A percentile compares a stretch with the other conserved stretches of the same genome.
Evolutionary conservation across 495 filamentous ascomycete species (phyloP).

Genomic region (Lasiosphaeria ovina): DNA sequence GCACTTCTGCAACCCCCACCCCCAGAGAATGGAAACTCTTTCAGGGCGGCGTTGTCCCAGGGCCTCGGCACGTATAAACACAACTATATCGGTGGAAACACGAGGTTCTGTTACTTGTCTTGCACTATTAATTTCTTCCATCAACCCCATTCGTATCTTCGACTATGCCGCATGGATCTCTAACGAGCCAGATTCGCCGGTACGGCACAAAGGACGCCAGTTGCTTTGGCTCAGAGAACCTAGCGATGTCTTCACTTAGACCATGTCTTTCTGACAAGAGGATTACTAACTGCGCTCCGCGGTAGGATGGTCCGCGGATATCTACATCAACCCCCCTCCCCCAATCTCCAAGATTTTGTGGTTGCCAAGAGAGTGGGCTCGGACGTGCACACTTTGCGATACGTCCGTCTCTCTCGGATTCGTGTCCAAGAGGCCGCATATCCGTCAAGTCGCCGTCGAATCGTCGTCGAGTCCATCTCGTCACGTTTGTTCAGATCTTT

Average conservation of each 20-base stretch:
- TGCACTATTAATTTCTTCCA: neutral
- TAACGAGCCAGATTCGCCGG: neutral
- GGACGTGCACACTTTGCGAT: no score
- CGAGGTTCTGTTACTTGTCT: constrained; percentile 6
- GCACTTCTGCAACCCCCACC: neutral
- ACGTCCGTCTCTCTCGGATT: no score
- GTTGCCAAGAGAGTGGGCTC: neutral
- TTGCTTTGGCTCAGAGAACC: neutral
- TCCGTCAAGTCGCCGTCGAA: no score
- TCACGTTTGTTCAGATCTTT: no score
- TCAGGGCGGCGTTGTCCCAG: neutral
- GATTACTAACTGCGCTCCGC: neutral
- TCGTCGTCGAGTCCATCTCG: no score
- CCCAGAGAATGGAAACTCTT: neutral
- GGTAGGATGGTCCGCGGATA: neutral
- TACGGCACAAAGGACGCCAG: neutral
- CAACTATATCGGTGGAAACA: neutral
- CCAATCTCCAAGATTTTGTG: neutral
- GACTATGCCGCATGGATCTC: neutral
- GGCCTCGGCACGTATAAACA: neutral
- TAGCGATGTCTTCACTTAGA: neutral
- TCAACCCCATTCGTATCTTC: neutral
- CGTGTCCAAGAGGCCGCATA: no score
- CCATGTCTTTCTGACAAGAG: neutral
- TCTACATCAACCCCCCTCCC: neutral